These are phyloP conservation scores for Globisporangium camurandrum DNA, from an alignment of 352 stramenopile species.

Conservation along the genomic window DNA sequence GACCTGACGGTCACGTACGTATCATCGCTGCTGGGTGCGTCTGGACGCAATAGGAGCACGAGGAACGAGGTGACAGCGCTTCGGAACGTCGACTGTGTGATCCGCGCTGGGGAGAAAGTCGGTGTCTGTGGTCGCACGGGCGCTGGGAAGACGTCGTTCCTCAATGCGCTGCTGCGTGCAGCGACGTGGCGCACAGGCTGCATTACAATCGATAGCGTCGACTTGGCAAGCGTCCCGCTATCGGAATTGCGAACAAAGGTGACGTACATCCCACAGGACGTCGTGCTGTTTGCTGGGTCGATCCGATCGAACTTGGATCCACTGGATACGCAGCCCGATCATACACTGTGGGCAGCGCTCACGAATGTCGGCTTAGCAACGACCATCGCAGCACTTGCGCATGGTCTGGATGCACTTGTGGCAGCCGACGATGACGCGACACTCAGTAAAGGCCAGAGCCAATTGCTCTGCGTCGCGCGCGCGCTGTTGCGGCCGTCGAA, in stretches of 20 bases:
- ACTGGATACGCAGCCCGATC: conserved; percentile 22
- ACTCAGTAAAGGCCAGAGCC: conserved; percentile 68
- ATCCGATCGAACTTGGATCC: conserved; percentile 86
- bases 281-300: conserved; percentile 74
- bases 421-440: conserved; percentile 31
- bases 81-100: conserved; percentile 31
- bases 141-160: conserved; percentile 86
- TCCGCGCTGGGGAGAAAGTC: conserved; percentile 52
- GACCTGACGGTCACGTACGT: conserved; percentile 44
- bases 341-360: conserved; percentile 53
- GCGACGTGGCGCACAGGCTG: conserved; percentile 40
- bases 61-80: conserved; percentile 25
- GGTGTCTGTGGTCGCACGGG: conserved; percentile 86
- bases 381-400: conserved; percentile 29
- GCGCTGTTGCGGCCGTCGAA: conserved; percentile 86
- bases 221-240: conserved; percentile 54
- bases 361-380: conserved; percentile 36
- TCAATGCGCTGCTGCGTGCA: conserved; percentile 75
- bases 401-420: conserved; percentile 44
- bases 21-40: background rate
- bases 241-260: conserved; percentile 54
- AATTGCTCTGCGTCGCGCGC: conserved; percentile 70
- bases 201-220: conserved; percentile 69
- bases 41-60: no score
- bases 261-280: conserved; percentile 80